Conservation (phyloP, 176 grass and related monocot species). For the Melocanna baccifera region DNA sequence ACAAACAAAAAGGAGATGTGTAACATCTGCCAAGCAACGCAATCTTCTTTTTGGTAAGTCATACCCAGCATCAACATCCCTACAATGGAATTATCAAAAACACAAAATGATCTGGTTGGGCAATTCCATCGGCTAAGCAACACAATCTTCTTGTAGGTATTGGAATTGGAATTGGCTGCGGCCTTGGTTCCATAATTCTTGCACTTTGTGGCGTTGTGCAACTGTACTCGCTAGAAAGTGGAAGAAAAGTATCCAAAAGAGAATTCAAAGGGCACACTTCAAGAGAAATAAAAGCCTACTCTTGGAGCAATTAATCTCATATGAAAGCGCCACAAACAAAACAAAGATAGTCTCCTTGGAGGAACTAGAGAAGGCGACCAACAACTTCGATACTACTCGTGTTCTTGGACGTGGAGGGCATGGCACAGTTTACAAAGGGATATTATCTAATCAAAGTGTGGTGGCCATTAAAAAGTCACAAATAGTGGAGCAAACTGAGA, state of each 20-base stretch:
- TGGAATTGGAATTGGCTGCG: conserved; percentile 7
- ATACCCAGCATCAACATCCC: background rate
- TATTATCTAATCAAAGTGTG: no score
- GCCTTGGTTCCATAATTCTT: background rate
- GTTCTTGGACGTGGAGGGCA: no score
- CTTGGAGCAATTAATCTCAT: conserved; percentile 6
- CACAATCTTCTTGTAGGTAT: background rate
- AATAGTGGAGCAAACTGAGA: no score
- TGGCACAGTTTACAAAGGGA: no score
- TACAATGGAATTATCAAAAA: background rate
- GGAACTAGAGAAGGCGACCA: no score
- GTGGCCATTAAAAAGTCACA: no score
- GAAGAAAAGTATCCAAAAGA: conserved; percentile 15
- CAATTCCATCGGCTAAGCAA: no score
- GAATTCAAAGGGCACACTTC: conserved; percentile 8
- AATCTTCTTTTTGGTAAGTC: conserved; percentile 20
- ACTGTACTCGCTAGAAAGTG: background rate
- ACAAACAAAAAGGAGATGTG: background rate
- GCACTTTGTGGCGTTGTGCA: background rate
- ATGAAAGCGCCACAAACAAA: no score
- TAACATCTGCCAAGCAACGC: background rate
- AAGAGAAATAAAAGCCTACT: conserved; percentile 26
- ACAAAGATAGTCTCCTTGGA: no score
- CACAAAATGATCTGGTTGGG: no score
- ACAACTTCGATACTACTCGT: no score